Percentiles rank a stretch among this genome's conserved stretches.
Evolutionary conservation across 1,139 yeast species (phyloP).

Genomic region (Taphrina communis): DNA sequence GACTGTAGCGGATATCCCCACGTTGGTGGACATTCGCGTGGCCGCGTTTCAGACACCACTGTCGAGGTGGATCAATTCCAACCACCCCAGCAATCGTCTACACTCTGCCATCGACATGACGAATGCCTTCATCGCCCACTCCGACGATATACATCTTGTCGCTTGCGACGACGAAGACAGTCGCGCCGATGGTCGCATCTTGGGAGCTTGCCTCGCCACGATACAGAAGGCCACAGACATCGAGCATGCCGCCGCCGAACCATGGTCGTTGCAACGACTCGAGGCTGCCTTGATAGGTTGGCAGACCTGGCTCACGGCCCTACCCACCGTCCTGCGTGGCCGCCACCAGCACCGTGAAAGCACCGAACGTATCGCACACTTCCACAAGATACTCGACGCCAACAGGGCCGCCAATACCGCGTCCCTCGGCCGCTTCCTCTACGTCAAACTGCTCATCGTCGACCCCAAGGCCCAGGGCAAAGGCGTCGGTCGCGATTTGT

Average conservation of each 20-base stretch:
- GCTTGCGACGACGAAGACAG: not conserved
- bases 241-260: not conserved
- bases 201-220: not conserved
- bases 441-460: conserved; percentile 11
- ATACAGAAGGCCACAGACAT: not conserved
- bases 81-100: not conserved
- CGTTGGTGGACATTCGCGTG: not conserved
- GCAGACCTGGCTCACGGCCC: not conserved
- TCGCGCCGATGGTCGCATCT: not conserved
- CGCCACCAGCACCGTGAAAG: not conserved
- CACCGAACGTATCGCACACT: not conserved
- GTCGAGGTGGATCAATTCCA: not conserved
- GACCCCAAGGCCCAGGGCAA: conserved; percentile 16
- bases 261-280: conserved; percentile 2
- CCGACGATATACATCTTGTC: conserved; percentile 1
- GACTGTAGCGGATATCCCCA: not conserved
- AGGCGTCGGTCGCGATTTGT: conserved; percentile 22
- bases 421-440: not conserved
- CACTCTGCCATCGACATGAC: not conserved
- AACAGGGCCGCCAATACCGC: not conserved
- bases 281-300: conserved; percentile 1
- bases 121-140: not conserved
- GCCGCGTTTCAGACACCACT: conserved; percentile 11
- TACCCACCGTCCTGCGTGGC: not conserved
- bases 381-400: not conserved